phyloP scores from a whole-genome alignment of 495 filamentous ascomycete genomes.

The Apiosordaria backusii region DNA sequence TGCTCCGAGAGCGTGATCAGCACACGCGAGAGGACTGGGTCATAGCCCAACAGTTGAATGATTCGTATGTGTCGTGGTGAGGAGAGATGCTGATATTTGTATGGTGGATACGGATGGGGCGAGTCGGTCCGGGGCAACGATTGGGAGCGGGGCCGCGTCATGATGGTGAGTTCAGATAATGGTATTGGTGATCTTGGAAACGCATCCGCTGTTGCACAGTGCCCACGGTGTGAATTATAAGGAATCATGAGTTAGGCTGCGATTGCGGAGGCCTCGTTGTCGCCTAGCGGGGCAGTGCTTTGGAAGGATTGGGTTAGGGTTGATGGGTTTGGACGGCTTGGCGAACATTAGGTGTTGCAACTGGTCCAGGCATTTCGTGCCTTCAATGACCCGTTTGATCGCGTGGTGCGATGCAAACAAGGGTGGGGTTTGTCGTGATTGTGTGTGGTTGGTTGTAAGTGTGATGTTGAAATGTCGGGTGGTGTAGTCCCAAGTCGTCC shows the following conservation, averaged over 20 bases:
- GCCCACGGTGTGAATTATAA: not conserved
- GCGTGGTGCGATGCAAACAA: too few species aligned
- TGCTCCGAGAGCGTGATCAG: constrained; percentile 9
- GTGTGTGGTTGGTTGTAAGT: too few species aligned
- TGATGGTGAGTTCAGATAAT: not conserved
- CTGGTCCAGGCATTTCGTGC: too few species aligned
- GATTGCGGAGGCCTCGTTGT: not conserved
- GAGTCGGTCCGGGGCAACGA: constrained; percentile 4
- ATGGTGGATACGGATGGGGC: constrained; percentile 1
- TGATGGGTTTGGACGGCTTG: too few species aligned
- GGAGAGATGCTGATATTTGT: constrained; percentile 14
- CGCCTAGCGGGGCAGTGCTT: not conserved
- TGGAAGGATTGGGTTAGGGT: not conserved
- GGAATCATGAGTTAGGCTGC: not conserved
- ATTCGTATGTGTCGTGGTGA: constrained; percentile 17
- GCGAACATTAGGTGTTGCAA: too few species aligned
- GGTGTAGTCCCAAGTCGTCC: too few species aligned
- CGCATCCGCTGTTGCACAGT: not conserved
- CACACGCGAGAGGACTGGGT: constrained; percentile 8
- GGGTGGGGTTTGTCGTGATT: too few species aligned
- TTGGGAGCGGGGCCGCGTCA: constrained; percentile 8
- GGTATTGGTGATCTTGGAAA: not conserved
- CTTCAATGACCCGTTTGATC: too few species aligned
- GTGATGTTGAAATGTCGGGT: too few species aligned
- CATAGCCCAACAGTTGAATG: constrained; percentile 10